phyloP scores from a whole-genome alignment of 1,139 yeast genomes.

The Petasospora fabianii region DNA sequence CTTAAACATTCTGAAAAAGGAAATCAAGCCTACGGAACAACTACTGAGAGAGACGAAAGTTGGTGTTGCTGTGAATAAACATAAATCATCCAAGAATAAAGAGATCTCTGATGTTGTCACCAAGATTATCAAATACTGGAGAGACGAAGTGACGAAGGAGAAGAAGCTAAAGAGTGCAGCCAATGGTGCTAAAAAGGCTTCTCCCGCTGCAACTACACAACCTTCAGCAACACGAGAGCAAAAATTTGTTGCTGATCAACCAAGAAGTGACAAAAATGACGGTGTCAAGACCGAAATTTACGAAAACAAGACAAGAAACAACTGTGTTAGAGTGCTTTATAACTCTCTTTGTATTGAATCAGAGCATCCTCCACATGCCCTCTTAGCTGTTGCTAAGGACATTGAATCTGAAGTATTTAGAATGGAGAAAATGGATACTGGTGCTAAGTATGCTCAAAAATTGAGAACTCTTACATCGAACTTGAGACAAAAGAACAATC shows the following conservation, averaged over 20 bases:
- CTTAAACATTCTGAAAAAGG: conserved; percentile 61
- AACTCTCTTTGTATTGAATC: conserved; percentile 87
- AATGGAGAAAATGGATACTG: conserved; percentile 51
- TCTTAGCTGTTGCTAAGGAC: conserved; percentile 61
- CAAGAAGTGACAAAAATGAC: conserved; percentile 77
- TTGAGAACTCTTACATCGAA: conserved; percentile 33
- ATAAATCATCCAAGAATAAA: conserved; percentile 62
- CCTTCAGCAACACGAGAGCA: conserved; percentile 27
- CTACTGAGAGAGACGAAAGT: conserved; percentile 89
- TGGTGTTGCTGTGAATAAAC: conserved; percentile 94
- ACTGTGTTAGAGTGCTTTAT: conserved; percentile 78
- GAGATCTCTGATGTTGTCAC: conserved; percentile 72
- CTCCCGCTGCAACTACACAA: conserved; percentile 12
- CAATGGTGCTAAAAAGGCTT: conserved; percentile 7
- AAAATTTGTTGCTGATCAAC: conserved; percentile 42
- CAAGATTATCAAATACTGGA: conserved; percentile 83
- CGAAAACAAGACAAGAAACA: conserved; percentile 76
- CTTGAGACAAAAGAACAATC: conserved; percentile 84
- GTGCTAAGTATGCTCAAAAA: conserved; percentile 20
- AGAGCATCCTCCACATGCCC: conserved; percentile 47
- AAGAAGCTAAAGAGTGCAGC: conserved; percentile 37
- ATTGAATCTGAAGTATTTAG: conserved; percentile 71
- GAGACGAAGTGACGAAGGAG: conserved; percentile 82
- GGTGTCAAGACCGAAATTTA: conserved; percentile 69
- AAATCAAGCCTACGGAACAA: conserved; percentile 81